Percentiles rank a stretch among this genome's conserved stretches.
phyloP scores from a whole-genome alignment of 2,329 filamentous ascomycete genomes.

The Pseudomassariella vexata region DNA sequence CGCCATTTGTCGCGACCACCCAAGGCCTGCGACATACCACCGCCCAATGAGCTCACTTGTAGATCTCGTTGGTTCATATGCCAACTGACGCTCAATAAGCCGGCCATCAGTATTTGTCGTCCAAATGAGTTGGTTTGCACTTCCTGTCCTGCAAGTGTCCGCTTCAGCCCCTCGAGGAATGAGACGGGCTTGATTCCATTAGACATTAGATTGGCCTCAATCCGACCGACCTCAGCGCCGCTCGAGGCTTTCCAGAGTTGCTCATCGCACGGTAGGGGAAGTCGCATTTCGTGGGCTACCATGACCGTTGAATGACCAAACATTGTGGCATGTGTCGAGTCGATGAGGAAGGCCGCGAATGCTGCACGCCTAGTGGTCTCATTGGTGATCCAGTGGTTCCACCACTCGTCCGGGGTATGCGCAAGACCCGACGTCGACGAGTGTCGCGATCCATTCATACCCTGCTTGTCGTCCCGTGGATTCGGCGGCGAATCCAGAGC shows the following conservation, averaged over 20 bases:
- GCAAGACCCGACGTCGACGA: conserved; percentile 55
- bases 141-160: conserved; percentile 76
- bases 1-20: conserved; percentile 91
- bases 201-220: conserved; percentile 73
- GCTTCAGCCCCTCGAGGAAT: conserved; percentile 87
- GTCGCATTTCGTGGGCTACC: conserved; percentile 91
- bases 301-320: conserved; percentile 96
- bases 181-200: conserved; percentile 80
- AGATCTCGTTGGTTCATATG: conserved; percentile 96
- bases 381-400: conserved; percentile 93
- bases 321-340: conserved; percentile 95
- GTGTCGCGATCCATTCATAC: conserved; percentile 48
- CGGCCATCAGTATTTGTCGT: conserved; percentile 88
- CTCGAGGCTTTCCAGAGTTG: conserved; percentile 86
- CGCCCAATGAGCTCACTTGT: conserved; percentile 78
- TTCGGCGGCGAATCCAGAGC: conserved; percentile 79
- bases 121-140: conserved; percentile 93
- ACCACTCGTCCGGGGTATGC: conserved; percentile 80
- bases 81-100: conserved; percentile 88
- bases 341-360: conserved; percentile 90
- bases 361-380: conserved; percentile 86
- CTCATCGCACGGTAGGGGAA: conserved; percentile 89
- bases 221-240: conserved; percentile 76
- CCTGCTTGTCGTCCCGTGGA: conserved; percentile 51
- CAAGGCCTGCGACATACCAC: conserved; percentile 66